Evolutionary conservation across 2,329 filamentous ascomycete species (phyloP).

Genomic region (Neoarthrinium moseri): DNA sequence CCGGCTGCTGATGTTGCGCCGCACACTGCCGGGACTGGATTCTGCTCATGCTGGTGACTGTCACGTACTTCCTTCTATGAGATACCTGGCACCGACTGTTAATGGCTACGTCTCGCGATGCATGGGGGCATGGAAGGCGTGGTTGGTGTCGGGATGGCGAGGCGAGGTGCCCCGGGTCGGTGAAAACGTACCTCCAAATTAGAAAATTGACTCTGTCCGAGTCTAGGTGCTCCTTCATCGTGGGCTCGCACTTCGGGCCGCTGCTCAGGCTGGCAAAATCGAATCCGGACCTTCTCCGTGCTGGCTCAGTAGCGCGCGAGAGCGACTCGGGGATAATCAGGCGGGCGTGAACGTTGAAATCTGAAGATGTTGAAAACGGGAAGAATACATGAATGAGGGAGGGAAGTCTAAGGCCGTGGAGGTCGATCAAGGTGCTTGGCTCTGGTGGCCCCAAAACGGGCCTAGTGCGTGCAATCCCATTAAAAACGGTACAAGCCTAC

Average conservation of each 20-base stretch:
- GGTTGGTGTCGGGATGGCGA: constrained; percentile 18
- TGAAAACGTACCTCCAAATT: constrained; percentile 63
- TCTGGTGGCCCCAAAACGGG: constrained; percentile 4
- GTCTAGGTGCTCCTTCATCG: constrained; percentile 64
- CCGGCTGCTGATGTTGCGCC: neutral
- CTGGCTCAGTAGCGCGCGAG: neutral
- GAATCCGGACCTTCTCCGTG: neutral
- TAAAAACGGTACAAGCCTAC: constrained; percentile 5
- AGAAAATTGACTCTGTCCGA: constrained; percentile 69
- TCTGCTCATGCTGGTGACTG: neutral
- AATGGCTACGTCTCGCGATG: constrained; percentile 6
- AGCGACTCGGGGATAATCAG: neutral
- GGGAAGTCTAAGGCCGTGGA: constrained; percentile 10
- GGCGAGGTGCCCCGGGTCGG: constrained; percentile 21
- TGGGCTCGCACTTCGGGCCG: constrained; percentile 14
- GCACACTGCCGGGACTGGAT: constrained; percentile 2
- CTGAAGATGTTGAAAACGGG: constrained; percentile 10
- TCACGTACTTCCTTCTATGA: constrained; percentile 62
- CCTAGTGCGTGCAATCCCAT: constrained; percentile 7
- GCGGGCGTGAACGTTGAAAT: constrained; percentile 3
- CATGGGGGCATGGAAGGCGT: constrained; percentile 14
- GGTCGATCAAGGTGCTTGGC: constrained; percentile 11
- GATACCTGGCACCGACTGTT: constrained; percentile 43
- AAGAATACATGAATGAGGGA: constrained; percentile 10
- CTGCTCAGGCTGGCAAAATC: neutral